A percentile compares a stretch with the other conserved stretches of the same genome.
phyloP scores from a whole-genome alignment of 2,329 filamentous ascomycete genomes.

The Ceratocystis cacaofunesta region DNA sequence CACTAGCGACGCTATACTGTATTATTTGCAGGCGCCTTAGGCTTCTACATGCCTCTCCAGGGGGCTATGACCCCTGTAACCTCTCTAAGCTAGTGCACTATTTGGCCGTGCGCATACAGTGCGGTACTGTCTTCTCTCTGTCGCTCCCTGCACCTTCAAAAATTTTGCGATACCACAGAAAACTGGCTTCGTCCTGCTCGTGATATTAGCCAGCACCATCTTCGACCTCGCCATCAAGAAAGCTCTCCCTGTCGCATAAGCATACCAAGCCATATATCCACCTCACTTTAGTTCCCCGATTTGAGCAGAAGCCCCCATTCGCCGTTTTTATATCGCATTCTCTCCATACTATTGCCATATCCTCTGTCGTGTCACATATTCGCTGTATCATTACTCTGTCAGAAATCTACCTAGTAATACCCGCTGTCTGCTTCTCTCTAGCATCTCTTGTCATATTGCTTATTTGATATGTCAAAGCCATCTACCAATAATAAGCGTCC shows the following conservation, averaged over 20 bases:
- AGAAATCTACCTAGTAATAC: background rate
- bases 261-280: background rate
- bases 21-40: background rate
- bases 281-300: background rate
- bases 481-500: conserved; percentile 37
- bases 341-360: background rate
- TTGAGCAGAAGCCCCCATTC: too few relatives aligned
- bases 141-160: conserved; percentile 11
- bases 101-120: background rate
- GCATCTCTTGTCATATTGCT: background rate
- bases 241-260: background rate
- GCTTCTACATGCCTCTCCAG: background rate
- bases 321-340: background rate
- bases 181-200: background rate
- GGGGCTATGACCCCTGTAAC: background rate
- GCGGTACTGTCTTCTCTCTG: background rate
- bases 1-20: background rate
- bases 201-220: background rate
- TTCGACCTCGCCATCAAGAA: background rate
- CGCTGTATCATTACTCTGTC: background rate
- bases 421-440: background rate
- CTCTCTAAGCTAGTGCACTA: background rate
- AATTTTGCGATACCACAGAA: conserved; percentile 11
- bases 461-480: conserved; percentile 27
- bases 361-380: background rate